Conservation (phyloP, 495 filamentous ascomycete species). For the Xylaria acuta region DNA sequence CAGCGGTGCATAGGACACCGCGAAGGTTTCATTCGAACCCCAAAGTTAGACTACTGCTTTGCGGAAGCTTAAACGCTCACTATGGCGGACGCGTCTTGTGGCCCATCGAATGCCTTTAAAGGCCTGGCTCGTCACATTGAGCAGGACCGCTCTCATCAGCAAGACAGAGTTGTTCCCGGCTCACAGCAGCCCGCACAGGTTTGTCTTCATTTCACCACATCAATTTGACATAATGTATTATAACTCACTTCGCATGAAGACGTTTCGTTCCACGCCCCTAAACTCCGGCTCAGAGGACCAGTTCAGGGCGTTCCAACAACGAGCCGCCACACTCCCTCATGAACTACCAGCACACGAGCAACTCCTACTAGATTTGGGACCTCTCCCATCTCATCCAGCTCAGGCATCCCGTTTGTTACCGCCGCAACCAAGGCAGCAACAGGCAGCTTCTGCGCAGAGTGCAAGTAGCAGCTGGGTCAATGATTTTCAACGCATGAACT, state of each 20-base stretch:
- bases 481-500: conserved; percentile 43
- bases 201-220: background rate
- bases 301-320: conserved; percentile 27
- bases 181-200: conserved; percentile 27
- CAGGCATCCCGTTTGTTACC: background rate
- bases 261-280: conserved; percentile 38
- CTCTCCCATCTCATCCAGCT: conserved; percentile 9
- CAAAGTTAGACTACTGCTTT: background rate
- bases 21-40: background rate
- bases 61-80: background rate
- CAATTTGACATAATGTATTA: background rate
- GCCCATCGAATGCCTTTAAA: conserved; percentile 87
- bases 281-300: conserved; percentile 27
- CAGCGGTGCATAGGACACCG: background rate
- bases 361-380: background rate
- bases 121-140: conserved; percentile 82
- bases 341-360: background rate
- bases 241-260: conserved; percentile 25
- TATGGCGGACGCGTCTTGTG: conserved; percentile 87
- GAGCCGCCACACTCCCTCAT: conserved; percentile 6
- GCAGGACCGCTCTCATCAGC: conserved; percentile 80
- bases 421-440: background rate
- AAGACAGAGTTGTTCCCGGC: conserved; percentile 65
- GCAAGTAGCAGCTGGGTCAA: conserved; percentile 34
- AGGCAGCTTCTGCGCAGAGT: background rate